Percentiles rank a stretch among this genome's conserved stretches.
Conservation (phyloP, 805 yeast species). For the Zygosaccharomyces siamensis region DNA sequence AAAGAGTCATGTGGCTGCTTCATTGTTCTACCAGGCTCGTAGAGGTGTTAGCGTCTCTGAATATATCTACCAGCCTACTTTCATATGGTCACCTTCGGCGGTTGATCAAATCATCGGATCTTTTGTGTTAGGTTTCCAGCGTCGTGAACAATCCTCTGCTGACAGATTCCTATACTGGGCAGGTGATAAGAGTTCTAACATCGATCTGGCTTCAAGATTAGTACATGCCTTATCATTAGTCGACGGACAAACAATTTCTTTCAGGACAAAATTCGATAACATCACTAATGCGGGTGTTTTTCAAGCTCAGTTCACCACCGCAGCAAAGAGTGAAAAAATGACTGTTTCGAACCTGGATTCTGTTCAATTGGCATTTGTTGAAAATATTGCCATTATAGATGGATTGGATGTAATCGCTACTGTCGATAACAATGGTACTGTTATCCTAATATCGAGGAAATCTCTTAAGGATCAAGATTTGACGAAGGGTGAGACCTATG, state of each 20-base stretch:
- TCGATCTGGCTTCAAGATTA: constrained; percentile 55
- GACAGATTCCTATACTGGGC: constrained; percentile 54
- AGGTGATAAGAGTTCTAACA: constrained; percentile 54
- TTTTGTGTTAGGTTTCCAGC: constrained; percentile 30
- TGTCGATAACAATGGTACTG: constrained; percentile 50
- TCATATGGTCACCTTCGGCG: constrained; percentile 53
- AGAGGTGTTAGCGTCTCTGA: constrained; percentile 43
- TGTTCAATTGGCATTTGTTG: constrained; percentile 63
- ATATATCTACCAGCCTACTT: constrained; percentile 47
- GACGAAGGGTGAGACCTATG: constrained; percentile 41
- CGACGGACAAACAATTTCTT: constrained; percentile 46
- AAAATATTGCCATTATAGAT: constrained; percentile 50
- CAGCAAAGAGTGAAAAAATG: constrained; percentile 21
- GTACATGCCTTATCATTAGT: constrained; percentile 68
- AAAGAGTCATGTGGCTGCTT: constrained; percentile 67
- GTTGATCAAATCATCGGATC: constrained; percentile 46
- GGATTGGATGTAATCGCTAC: constrained; percentile 59
- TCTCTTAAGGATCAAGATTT: constrained; percentile 26
- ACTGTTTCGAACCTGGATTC: constrained; percentile 40
- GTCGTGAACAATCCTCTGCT: constrained; percentile 24
- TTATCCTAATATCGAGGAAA: constrained; percentile 41
- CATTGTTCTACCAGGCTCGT: constrained; percentile 49
- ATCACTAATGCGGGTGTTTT: constrained; percentile 65
- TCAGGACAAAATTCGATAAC: constrained; percentile 70
- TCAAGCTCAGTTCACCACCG: constrained; percentile 56